Conservation (phyloP, 352 stramenopile species). For the Phytopythium boreale region DNA sequence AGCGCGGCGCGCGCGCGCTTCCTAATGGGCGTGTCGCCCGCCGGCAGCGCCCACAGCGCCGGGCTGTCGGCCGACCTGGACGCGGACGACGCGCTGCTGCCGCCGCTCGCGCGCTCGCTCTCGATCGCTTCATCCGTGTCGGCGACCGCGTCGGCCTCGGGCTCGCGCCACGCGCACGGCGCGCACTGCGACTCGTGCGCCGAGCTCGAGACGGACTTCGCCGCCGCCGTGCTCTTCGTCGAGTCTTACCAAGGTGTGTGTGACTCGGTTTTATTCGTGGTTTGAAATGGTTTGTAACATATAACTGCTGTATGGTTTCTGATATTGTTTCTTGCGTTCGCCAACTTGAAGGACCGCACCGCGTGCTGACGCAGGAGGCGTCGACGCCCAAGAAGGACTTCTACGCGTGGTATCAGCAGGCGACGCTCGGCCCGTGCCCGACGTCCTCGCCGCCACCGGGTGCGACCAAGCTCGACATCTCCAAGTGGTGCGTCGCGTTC, state of each 20-base stretch:
- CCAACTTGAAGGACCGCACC: constrained; percentile 36
- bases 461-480: constrained; percentile 49
- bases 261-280: not conserved
- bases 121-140: constrained; percentile 27
- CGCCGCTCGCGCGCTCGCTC: constrained; percentile 22
- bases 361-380: constrained; percentile 68
- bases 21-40: constrained; percentile 24
- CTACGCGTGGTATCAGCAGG: constrained; percentile 77
- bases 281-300: constrained; percentile 2
- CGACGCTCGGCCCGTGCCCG: constrained; percentile 55
- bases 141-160: constrained; percentile 8
- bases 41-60: constrained; percentile 7
- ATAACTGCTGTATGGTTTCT: not conserved
- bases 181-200: constrained; percentile 39
- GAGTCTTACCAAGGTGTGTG: constrained; percentile 63
- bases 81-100: constrained; percentile 23
- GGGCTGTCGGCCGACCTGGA: constrained; percentile 34
- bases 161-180: constrained; percentile 17
- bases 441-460: constrained; percentile 25
- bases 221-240: constrained; percentile 70
- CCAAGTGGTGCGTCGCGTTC: constrained; percentile 36
- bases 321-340: not conserved
- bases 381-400: constrained; percentile 79
- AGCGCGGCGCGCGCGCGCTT: constrained; percentile 42
- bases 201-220: constrained; percentile 72